phyloP scores from a whole-genome alignment of 2,329 filamentous ascomycete species.

The Diaporthe caulivora region DNA sequence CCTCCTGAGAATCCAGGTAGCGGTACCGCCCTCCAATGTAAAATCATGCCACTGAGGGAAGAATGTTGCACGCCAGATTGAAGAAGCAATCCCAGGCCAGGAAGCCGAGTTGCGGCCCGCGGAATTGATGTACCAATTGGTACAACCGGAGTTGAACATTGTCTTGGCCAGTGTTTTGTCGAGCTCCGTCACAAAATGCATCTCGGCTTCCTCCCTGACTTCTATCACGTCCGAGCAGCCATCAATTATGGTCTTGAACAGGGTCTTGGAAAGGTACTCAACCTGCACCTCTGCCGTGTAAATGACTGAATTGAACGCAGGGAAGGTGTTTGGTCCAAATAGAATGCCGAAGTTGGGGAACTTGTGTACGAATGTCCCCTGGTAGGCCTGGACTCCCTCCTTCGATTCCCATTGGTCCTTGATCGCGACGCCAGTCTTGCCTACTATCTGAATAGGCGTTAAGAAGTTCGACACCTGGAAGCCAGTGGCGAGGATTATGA shows the following conservation, averaged over 20 bases:
- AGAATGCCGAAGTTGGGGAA: constrained; percentile 50
- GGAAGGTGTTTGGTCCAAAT: constrained; percentile 44
- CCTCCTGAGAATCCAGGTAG: background rate
- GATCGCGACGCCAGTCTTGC: constrained; percentile 42
- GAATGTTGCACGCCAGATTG: constrained; percentile 43
- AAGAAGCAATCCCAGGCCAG: constrained; percentile 48
- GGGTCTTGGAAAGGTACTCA: constrained; percentile 41
- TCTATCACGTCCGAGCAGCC: constrained; percentile 49
- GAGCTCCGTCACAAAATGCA: constrained; percentile 47
- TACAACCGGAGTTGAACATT: constrained; percentile 53
- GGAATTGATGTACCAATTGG: constrained; percentile 57
- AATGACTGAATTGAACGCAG: constrained; percentile 42
- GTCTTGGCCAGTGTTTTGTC: constrained; percentile 48
- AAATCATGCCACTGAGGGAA: background rate
- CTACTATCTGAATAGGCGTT: constrained; percentile 46
- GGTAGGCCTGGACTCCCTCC: constrained; percentile 48
- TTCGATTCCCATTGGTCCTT: constrained; percentile 46
- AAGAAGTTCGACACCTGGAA: constrained; percentile 46
- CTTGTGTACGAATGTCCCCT: constrained; percentile 47
- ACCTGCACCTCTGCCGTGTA: constrained; percentile 42
- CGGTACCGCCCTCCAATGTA: background rate
- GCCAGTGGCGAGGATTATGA: constrained; percentile 47
- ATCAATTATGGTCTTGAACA: constrained; percentile 47
- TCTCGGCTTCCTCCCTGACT: constrained; percentile 50
- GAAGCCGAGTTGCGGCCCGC: constrained; percentile 52